Evolutionary conservation across 805 yeast genomes (phyloP), one percentile per base, ranked within the genome.

Genomic region (Starmerella bombicola): DNA sequence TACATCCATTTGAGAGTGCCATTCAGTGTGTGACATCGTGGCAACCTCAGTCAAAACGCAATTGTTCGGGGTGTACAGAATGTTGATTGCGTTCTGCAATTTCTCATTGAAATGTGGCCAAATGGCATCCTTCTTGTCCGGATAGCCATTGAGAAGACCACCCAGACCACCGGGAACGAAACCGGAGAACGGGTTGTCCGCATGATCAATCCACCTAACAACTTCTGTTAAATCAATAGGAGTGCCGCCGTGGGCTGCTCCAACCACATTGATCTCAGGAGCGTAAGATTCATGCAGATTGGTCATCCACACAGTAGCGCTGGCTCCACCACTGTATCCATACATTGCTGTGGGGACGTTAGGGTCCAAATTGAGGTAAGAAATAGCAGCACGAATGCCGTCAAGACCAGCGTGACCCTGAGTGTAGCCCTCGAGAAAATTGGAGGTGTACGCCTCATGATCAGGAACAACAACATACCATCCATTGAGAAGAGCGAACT

Each of bases 251-350:
- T 31, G 18, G 2, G 57, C 54, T 17, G 45, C 45, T 6, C 54
- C 59, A 4, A 30, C 46, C 26, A 55, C 39, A 33, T 43, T 38
- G 33, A 55, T 34, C 8, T 55, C 57, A 12, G 57, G 55, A 1
- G 59, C 58, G 33, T 55, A 54, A 7, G 48, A n/a, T 8, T 42
- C 41, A 18, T 48, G 52, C 26, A 55, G 48, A 35, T 50, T 47
- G 7, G 53, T 55, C 20, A 58, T 57, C 56, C 56, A 54, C 12
- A 55, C 59, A 7, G 54, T 25, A 16, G 58, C 58, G 28, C 34
- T 33, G 4, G 32, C 38, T 15, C 34, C 32, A 2, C 47, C 47
- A 25, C 47, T 44, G 22, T 44, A 44, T 12, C 47, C 47, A 15
- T 26, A 35, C 10, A 44, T 35, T 3, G 34, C 38, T 5, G 33